Base-by-base conservation (phyloP, 768 basidiomycete genomes). In the Gelatoporia subvermispora region DNA sequence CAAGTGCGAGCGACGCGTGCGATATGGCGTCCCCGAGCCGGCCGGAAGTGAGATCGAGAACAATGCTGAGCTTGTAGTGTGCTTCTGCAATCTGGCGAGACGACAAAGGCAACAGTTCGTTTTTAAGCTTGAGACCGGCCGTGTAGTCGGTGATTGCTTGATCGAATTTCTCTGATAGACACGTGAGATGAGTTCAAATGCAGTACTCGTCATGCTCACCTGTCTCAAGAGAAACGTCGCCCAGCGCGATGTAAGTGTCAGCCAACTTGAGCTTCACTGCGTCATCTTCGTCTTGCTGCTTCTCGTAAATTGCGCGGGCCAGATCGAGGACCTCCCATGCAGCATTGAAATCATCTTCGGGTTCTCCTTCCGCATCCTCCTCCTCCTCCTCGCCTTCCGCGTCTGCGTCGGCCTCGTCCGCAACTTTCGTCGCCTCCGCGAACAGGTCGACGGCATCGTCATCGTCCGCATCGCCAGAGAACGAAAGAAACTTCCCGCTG, bases 241-340 rank as follows among this genome's bases (percentile, higher is more conserved):
- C 96, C 7, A 99, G 76, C 8, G 88, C 73, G 49, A 94, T 84
- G 65, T 88, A 94, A 2, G 87, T 89, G 53, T 97, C 93, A 3
- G 95, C 95, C 43, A 95, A 74, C 69, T 88, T 90, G 45, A 95
- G 76, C 61, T 78, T 84, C 31, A 79, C 66, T 47, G 78, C 76
- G 13, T 86, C 83, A 37, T 78, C 75, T 22, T 76, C 78, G 8
- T 74, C 70, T 53, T 72, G 71, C 52, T 77, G 75, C 65, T 85
- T 87, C 54, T 84, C 81, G 59, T 90, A 93, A 50, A 95, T 85
- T 10, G 85, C 81, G 35, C 94, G 77, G 18, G 95, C 94, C 48
- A 95, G 81, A 57, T 99, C 96, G n/a, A 99, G 74, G 2, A 95
- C 85, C 62, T 96, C 90, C 93, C 95, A 99, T 11, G 96, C 93